Percentiles rank a stretch among this genome's conserved stretches.
Conservation (phyloP, 352 stramenopile species). For the Phytophthora cactorum region DNA sequence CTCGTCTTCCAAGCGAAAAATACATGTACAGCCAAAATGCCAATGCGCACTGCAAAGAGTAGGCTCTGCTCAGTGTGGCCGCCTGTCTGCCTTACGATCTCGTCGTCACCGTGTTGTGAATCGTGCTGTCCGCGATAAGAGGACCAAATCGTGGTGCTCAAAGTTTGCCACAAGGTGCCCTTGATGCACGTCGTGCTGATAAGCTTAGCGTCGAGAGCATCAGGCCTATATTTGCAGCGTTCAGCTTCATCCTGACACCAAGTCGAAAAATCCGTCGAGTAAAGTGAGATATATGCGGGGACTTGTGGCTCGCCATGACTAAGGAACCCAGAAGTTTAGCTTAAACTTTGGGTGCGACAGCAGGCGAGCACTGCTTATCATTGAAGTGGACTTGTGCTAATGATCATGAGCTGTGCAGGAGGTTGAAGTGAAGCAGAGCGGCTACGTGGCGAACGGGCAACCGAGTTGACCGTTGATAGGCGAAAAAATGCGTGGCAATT, state of each 20-base stretch:
- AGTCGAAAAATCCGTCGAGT: slow-evolving; percentile 11
- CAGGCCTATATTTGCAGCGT: too few species aligned
- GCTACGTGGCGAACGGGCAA: neutral
- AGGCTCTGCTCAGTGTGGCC: neutral
- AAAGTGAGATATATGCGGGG: slow-evolving; percentile 13
- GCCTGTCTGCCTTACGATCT: neutral
- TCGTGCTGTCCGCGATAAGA: neutral
- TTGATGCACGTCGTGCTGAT: neutral
- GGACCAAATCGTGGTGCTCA: neutral
- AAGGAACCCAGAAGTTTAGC: slow-evolving; percentile 4
- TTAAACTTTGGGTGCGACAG: slow-evolving; percentile 6
- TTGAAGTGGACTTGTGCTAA: slow-evolving; percentile 2
- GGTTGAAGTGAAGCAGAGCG: neutral
- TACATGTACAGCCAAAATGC: neutral
- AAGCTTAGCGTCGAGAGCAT: neutral
- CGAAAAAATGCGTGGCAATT: neutral
- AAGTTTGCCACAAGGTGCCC: neutral
- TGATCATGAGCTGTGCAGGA: slow-evolving; percentile 11
- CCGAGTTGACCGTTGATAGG: neutral
- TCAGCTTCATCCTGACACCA: too few species aligned
- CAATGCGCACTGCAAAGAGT: neutral
- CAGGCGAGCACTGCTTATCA: slow-evolving; percentile 8
- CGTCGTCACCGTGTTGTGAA: neutral
- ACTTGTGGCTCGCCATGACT: slow-evolving; percentile 1
- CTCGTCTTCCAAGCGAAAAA: neutral